Evolutionary conservation across 306 rosid genomes (phyloP).

Genomic region (Sophora flavescens): DNA sequence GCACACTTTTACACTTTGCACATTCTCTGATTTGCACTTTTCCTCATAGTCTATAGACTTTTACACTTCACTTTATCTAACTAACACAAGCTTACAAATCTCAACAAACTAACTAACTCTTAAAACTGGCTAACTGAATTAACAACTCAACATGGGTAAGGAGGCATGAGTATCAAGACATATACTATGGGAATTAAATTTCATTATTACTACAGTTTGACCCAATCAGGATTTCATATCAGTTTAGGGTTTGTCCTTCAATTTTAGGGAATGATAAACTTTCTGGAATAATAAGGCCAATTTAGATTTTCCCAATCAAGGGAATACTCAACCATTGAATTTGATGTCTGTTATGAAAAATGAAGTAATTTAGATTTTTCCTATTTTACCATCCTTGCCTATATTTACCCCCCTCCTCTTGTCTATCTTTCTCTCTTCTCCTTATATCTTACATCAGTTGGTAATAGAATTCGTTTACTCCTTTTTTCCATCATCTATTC

Average conservation of each 20-base stretch:
- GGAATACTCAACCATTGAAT: conserved; percentile 6
- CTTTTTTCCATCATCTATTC: conserved; percentile 25
- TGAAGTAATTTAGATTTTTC: conserved; percentile 14
- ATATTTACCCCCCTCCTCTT: neutral
- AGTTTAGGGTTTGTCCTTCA: conserved; percentile 20
- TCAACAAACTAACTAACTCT: no score
- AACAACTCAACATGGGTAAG: no score
- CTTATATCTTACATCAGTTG: conserved; percentile 2
- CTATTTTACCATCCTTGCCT: conserved; percentile 11
- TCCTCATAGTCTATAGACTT: no score
- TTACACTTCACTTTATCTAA: no score
- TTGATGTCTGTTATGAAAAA: conserved; percentile 29
- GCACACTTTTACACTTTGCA: no score
- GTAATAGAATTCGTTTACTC: conserved; percentile 15
- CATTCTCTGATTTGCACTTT: no score
- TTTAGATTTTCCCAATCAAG: neutral
- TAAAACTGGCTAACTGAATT: no score
- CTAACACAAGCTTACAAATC: no score
- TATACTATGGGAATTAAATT: neutral
- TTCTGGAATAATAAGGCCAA: conserved; percentile 19
- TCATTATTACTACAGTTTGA: conserved; percentile 9
- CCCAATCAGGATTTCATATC: conserved; percentile 18
- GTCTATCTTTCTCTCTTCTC: neutral
- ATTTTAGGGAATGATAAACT: conserved; percentile 13
- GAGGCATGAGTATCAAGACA: no score